Evolutionary conservation across 371 early-diverging fungal genomes (phyloP).

Genomic region (Furculomyces boomerangus): DNA sequence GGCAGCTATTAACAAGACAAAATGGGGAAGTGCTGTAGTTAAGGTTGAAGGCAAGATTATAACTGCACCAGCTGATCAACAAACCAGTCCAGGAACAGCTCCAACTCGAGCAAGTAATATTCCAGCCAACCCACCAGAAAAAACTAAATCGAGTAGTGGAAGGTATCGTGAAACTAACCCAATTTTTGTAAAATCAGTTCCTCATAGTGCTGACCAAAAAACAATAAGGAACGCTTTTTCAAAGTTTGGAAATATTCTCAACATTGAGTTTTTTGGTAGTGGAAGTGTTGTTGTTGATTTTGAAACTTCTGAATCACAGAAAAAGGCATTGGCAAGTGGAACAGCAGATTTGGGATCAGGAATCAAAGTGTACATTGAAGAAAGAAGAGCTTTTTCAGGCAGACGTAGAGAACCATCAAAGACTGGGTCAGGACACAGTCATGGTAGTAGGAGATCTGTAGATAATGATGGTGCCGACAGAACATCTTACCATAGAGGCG

Average conservation of each 20-base stretch:
- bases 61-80: constrained; percentile 6
- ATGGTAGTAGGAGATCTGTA: background rate
- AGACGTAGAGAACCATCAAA: background rate
- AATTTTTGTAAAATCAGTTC: background rate
- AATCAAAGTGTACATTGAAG: background rate
- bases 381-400: background rate
- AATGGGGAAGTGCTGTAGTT: constrained; percentile 21
- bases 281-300: background rate
- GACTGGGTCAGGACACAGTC: background rate
- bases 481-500: background rate
- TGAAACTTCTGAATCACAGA: background rate
- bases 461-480: background rate
- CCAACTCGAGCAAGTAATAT: background rate
- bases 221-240: background rate
- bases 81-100: background rate
- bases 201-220: background rate
- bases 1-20: constrained; percentile 21
- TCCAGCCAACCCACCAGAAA: background rate
- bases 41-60: constrained; percentile 22
- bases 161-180: background rate
- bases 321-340: background rate
- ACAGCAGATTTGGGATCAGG: background rate
- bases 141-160: background rate
- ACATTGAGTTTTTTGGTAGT: background rate
- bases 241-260: background rate